A percentile compares a stretch with the other conserved stretches of the same genome.
Evolutionary conservation across 2,329 filamentous ascomycete species (phyloP).

Genomic region (Trichothecium sympodiale): DNA sequence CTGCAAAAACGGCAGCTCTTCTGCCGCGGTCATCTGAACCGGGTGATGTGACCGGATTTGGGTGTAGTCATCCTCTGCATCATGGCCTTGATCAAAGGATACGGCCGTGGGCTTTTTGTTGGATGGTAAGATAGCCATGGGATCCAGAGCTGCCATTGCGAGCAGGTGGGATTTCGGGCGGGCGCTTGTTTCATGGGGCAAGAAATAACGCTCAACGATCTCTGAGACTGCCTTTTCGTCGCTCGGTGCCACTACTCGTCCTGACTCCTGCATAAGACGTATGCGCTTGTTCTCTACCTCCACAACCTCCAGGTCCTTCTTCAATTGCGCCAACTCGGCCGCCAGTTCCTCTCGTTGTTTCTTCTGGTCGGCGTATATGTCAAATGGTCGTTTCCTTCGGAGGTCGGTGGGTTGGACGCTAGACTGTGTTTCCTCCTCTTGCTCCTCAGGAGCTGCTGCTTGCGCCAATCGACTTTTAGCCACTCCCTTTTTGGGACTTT

Average conservation of each 20-base stretch:
- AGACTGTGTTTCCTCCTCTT: neutral
- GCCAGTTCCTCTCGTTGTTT: conserved; percentile 40
- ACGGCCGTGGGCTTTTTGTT: conserved; percentile 18
- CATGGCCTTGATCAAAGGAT: conserved; percentile 1
- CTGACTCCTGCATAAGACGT: conserved; percentile 26
- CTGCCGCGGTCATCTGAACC: conserved; percentile 45
- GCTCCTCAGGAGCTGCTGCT: neutral
- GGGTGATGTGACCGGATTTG: conserved; percentile 53
- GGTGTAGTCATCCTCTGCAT: conserved; percentile 22
- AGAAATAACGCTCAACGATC: conserved; percentile 26
- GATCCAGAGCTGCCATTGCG: conserved; percentile 37
- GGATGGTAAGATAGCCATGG: conserved; percentile 41
- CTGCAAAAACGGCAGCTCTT: conserved; percentile 59
- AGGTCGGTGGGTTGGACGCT: conserved; percentile 13
- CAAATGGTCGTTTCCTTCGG: conserved; percentile 28
- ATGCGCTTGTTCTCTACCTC: conserved; percentile 48
- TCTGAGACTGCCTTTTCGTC: conserved; percentile 27
- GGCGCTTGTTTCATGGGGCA: conserved; percentile 20
- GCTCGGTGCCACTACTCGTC: conserved; percentile 20
- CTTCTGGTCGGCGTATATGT: conserved; percentile 37
- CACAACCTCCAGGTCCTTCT: conserved; percentile 46
- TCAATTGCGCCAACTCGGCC: conserved; percentile 43
- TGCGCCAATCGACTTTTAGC: neutral
- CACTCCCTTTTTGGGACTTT: neutral
- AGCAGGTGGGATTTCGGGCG: conserved; percentile 25